Base-by-base conservation (phyloP, 1,284 basidiomycete genomes). In the Cystobasidiaceae sp. region DNA sequence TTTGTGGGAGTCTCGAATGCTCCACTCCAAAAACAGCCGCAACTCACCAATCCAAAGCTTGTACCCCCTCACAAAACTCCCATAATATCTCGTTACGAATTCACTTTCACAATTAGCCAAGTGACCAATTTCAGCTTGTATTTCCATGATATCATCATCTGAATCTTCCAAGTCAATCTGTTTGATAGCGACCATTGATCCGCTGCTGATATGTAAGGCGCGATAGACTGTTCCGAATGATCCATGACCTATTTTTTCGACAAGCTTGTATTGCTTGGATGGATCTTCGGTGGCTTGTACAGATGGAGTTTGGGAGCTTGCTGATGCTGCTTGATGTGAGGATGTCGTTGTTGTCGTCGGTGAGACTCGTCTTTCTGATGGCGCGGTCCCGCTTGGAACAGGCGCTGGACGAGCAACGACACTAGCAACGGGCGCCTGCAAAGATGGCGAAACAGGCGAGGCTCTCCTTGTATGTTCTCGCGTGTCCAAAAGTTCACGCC, bases 221-320 rank as follows among this genome's bases (percentile, higher is more conserved):
- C 67, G 46, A 41, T 62, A 67, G 39, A 68, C 66, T 0, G 68
- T 58, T 4, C 65, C 67, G 23, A 68, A 68, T 75, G 89, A 92
- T 39, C 94, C 94, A n/a, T 91, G 94, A 9, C 94, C 94, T 28
- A 98, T 83, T 78, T 94, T 96, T 79, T 97, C 92, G 66, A 94
- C 82, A 21, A 98, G 80, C 44, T 89, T 90, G 76, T 97, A 97
- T 74, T 94, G 72, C 46, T 74, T 72, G 11, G 72, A 71, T 19
- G 75, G 73, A 62, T 74, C 67, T 39, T 70, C 69, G 45, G 32
- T n/a, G 34, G 45, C 30, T 33, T 41, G 25, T 4, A 48, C n/a
- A n/a, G n/a, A n/a, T n/a, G n/a, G n/a, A n/a, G n/a, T n/a, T n/a
- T n/a, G n/a, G n/a, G n/a, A n/a, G n/a, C n/a, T n/a, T n/a, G n/a